phyloP scores from a whole-genome alignment of 306 rosid species.

The Medicago arabica region DNA sequence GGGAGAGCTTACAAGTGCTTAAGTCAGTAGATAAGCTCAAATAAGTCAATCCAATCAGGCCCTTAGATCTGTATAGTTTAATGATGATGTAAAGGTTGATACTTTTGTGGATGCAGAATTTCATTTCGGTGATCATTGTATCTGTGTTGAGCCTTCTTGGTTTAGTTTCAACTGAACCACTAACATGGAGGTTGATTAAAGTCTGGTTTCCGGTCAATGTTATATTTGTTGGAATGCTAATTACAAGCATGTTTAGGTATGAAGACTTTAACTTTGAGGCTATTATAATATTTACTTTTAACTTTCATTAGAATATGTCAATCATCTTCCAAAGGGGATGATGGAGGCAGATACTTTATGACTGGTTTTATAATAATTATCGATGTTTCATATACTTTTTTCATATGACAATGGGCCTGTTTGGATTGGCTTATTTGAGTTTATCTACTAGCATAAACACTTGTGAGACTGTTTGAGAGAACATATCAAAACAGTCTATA shows the following conservation, averaged over 20 bases:
- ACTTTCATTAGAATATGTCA: background rate
- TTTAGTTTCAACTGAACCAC: constrained; percentile 83
- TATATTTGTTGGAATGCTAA: constrained; percentile 94
- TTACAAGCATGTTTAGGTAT: constrained; percentile 99
- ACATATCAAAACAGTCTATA: too few relatives aligned
- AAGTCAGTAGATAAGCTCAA: background rate
- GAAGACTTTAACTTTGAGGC: constrained; percentile 35
- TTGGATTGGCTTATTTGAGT: too few relatives aligned
- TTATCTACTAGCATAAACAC: too few relatives aligned
- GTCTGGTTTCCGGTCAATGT: constrained; percentile 96
- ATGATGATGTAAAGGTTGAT: constrained; percentile 31
- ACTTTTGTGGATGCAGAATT: constrained; percentile 72
- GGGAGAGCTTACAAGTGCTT: background rate
- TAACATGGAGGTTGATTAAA: constrained; percentile 89
- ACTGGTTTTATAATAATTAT: constrained; percentile 31
- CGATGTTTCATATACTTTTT: constrained; percentile 17
- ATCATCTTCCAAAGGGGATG: constrained; percentile 12
- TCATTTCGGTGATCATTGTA: constrained; percentile 81
- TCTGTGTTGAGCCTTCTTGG: constrained; percentile 72
- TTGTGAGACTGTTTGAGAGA: too few relatives aligned
- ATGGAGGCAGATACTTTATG: constrained; percentile 7
- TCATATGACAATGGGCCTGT: background rate
- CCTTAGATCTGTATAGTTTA: background rate
- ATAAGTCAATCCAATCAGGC: background rate
- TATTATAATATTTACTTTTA: constrained; percentile 12